Evolutionary conservation across 768 basidiomycete species (phyloP).

Genomic region (Lactarius quietus): DNA sequence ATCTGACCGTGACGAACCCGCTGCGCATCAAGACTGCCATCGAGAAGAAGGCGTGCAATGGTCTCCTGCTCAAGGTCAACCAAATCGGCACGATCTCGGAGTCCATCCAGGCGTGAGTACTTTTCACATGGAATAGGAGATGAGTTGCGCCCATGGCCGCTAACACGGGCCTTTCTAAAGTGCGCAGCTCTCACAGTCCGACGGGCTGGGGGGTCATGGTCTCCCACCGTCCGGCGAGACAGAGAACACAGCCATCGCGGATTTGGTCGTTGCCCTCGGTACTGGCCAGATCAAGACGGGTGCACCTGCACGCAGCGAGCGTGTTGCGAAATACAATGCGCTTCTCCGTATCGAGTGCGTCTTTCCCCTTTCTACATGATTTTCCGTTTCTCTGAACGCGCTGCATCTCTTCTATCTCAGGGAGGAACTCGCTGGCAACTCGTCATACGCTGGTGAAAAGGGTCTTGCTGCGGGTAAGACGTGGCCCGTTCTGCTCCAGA

Average conservation of each 20-base stretch:
- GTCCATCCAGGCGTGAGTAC: constrained; percentile 92
- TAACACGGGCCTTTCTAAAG: constrained; percentile 39
- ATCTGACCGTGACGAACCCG: constrained; percentile 96
- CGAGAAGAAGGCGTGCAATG: constrained; percentile 99
- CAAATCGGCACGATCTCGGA: constrained; percentile 99
- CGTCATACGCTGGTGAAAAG: constrained; percentile 69
- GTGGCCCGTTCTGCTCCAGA: constrained; percentile 69
- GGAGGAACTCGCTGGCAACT: constrained; percentile 72
- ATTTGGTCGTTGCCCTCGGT: constrained; percentile 90
- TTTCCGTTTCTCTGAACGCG: constrained; percentile 16
- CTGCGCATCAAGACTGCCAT: constrained; percentile 97
- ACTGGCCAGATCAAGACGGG: constrained; percentile 98
- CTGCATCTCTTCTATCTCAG: constrained; percentile 35
- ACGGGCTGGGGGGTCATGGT: constrained; percentile 99
- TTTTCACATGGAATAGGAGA: background rate
- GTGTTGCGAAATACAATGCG: constrained; percentile 92
- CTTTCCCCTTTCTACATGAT: constrained; percentile 11
- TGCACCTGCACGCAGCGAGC: constrained; percentile 93
- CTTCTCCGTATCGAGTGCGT: constrained; percentile 83
- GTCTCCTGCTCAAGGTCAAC: constrained; percentile 97
- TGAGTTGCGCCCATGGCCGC: background rate
- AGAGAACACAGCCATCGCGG: constrained; percentile 94
- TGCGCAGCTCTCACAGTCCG: constrained; percentile 92
- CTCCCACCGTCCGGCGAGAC: constrained; percentile 99
- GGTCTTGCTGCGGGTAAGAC: constrained; percentile 75